Percentiles rank a stretch among this genome's conserved stretches.
phyloP scores from a whole-genome alignment of 192 early-diverging fungal genomes.

The Dispira simplex region DNA sequence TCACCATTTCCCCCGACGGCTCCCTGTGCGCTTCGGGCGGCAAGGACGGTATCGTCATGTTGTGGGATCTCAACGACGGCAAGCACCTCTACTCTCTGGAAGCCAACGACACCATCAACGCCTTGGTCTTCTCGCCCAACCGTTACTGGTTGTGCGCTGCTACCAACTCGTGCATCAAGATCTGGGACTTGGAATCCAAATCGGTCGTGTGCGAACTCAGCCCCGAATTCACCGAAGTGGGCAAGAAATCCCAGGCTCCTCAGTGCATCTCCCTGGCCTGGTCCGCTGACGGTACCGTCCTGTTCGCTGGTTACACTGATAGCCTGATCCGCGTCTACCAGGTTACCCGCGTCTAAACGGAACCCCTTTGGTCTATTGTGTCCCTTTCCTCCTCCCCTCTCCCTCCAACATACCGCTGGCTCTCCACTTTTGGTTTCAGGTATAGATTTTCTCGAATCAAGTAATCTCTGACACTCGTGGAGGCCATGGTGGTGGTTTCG shows the following conservation, averaged over 20 bases:
- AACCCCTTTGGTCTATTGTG: too few species aligned
- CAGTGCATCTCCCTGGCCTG: slow-evolving; percentile 95
- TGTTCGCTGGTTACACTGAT: slow-evolving; percentile 98
- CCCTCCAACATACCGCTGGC: too few species aligned
- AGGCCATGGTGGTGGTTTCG: too few species aligned
- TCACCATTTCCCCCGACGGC: slow-evolving; percentile 98
- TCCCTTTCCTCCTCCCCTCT: too few species aligned
- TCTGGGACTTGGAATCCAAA: slow-evolving; percentile 99
- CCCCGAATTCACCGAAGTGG: slow-evolving; percentile 51
- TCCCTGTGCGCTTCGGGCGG: slow-evolving; percentile 99
- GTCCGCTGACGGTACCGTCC: slow-evolving; percentile 94
- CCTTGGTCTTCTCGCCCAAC: slow-evolving; percentile 98
- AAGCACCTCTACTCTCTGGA: slow-evolving; percentile 99
- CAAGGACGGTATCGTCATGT: slow-evolving; percentile 97
- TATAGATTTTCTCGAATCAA: too few species aligned
- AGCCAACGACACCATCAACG: slow-evolving; percentile 91
- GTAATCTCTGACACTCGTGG: too few species aligned
- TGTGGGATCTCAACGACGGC: slow-evolving; percentile 99
- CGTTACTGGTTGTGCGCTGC: slow-evolving; percentile 99
- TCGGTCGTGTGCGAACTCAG: slow-evolving; percentile 84
- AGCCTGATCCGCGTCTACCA: slow-evolving; percentile 70
- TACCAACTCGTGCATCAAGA: slow-evolving; percentile 89
- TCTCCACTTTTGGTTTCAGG: too few species aligned
- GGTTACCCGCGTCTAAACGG: slow-evolving; percentile 38
- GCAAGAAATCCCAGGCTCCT: slow-evolving; percentile 62